These are phyloP conservation scores for Aspergillus sparsus DNA, from an alignment of 495 filamentous ascomycete species.

Conservation along the genomic window DNA sequence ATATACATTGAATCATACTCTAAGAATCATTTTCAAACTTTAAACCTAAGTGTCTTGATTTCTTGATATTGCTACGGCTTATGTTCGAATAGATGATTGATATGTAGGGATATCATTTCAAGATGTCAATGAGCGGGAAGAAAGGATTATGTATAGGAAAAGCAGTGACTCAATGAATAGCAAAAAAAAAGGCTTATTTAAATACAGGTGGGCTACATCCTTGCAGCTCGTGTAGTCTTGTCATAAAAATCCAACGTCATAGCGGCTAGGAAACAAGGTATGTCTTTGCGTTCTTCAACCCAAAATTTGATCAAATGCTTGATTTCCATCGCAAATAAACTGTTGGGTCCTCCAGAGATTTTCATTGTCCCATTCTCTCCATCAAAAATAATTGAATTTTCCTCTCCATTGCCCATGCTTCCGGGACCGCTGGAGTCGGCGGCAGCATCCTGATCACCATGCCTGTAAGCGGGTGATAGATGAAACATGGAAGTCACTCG, in stretches of 20 bases:
- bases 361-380: conserved; percentile 97
- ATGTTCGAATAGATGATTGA: neutral
- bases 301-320: conserved; percentile 84
- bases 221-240: conserved; percentile 62
- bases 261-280: conserved; percentile 89
- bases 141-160: conserved; percentile 2
- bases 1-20: neutral
- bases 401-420: conserved; percentile 60
- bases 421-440: conserved; percentile 45
- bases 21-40: too few species aligned
- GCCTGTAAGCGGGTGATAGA: conserved; percentile 54
- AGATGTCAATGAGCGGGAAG: conserved; percentile 6
- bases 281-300: conserved; percentile 87
- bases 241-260: conserved; percentile 91
- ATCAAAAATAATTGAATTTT: conserved; percentile 92
- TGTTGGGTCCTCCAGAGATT: conserved; percentile 84
- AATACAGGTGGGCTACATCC: conserved; percentile 32
- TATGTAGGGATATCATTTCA: conserved; percentile 4
- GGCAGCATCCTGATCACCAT: conserved; percentile 55
- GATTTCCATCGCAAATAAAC: conserved; percentile 81
- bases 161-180: conserved; percentile 1
- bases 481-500: conserved; percentile 79
- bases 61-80: neutral
- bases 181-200: neutral
- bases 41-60: neutral